Evolutionary conservation across 129 eudicot species (phyloP), one percentile per base, ranked within the genome.

Genomic region (Arctium lappa): DNA sequence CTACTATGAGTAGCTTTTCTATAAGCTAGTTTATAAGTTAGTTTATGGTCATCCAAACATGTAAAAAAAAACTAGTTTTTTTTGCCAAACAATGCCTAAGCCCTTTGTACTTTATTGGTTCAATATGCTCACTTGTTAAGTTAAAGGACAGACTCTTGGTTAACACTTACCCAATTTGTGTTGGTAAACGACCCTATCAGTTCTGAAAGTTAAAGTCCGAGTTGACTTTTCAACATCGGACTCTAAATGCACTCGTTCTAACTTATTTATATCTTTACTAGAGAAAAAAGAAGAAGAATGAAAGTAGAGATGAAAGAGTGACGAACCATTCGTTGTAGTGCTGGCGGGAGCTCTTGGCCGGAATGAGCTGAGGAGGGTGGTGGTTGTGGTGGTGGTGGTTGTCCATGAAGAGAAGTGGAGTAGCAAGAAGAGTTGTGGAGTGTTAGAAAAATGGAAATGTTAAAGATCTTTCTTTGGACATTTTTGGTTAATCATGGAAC

Each of bases 281-380:
- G 68, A 60, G 34, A 9, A 44, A 73, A 30, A 12, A 44, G 27
- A 18, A 44, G 46, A 53, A 53, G 10, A 81, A 2, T 7, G 62
- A 2, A 73, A 46, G 6, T 48, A 22, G 78, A 18, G 22, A 27
- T 18, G 76, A 79, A 48, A 73, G 74, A 75, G 60, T 16, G 56
- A 89, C 93, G 76, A 86, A 95, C 99, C 99, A 95, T 89, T 95
- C 99, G 50, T 88, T 90, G 87, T 89, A 90, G 5, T 92, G 92
- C 56, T 93, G 99, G 82, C 94, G 88, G 9, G 97, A 88, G 60
- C 88, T 81, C 84, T 93, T 95, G 65, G 97, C 88, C 44, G 88
- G 78, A 16, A 97, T 86, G 86, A 89, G 93, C 82, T 88, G 96
- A 62, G 79, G 89, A 82, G 74, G 94, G 44, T 82, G 91, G 81